Base-by-base conservation (phyloP, 345 rosid genomes). In the Populus simonii region DNA sequence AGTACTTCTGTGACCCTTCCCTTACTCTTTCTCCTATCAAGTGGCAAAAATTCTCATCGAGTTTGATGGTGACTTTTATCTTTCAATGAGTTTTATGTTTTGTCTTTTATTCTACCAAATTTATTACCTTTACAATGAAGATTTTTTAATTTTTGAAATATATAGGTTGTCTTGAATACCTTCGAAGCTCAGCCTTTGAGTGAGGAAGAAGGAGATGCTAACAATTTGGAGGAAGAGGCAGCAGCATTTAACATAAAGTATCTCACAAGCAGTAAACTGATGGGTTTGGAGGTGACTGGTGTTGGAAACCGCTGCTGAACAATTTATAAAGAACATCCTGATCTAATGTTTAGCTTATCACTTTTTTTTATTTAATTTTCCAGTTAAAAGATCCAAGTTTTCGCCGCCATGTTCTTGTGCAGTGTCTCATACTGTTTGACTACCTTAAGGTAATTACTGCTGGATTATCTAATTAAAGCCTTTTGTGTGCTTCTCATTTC, bases 341-440 rank as follows among this genome's bases (percentile, higher is more conserved):
- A 15, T 82, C 72, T 36, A 76, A 11, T 72, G 41, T 70, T 66
- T 17, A 59, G 29, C 53, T 17, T 68, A 16, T 67, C 57, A 53
- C 18, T 59, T 62, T 77, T 74, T n/a, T 23, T n/a, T 3, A 75
- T 80, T 72, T 71, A 71, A 74, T 80, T 74, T 71, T 72, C 73
- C 94, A 93, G 99, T 83, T 96, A 80, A 96, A 93, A 85, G 99
- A 96, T 90, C 90, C 99, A 49, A 93, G 98, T 84, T 96, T 93
- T 82, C 90, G 98, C 23, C 94, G 98, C 71, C 98, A 96, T 83
- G 85, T 96, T 86, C 98, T 96, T 78, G 91, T 96, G 74, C 99
- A 96, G 86, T 92, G 99, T 87, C 97, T 96, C 81, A 93, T 93
- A 82, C 77, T 96, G 83, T 96, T 96, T 75, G 96, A 96, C 82